phyloP scores from a whole-genome alignment of 2,329 filamentous ascomycete genomes.

The Cladosporium sp. region DNA sequence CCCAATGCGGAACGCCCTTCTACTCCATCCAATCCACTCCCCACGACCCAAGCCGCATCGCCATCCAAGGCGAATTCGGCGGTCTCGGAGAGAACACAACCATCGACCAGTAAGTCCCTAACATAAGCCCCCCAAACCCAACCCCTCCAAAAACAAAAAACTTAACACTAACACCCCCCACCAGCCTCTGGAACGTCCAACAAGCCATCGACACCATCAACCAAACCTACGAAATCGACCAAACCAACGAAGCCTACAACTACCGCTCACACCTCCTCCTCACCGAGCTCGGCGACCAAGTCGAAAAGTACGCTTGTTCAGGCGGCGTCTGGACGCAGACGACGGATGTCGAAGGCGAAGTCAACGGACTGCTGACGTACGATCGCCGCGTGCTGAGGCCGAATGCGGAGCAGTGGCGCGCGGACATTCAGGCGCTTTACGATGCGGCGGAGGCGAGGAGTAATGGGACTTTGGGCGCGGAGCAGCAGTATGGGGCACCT shows the following conservation, averaged over 20 bases:
- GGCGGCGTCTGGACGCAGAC: constrained; percentile 73
- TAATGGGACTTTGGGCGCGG: constrained; percentile 16
- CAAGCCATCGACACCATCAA: constrained; percentile 61
- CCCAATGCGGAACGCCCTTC: constrained; percentile 70
- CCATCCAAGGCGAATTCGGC: constrained; percentile 70
- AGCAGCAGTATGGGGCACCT: neutral
- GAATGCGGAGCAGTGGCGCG: constrained; percentile 55
- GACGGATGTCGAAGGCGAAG: constrained; percentile 72
- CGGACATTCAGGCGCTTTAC: constrained; percentile 61
- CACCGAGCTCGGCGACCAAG: constrained; percentile 49
- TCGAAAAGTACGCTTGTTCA: constrained; percentile 61
- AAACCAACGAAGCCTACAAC: constrained; percentile 62
- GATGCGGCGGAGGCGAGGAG: constrained; percentile 46
- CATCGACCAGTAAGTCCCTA: constrained; percentile 48
- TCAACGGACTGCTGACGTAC: constrained; percentile 66
- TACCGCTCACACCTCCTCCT: constrained; percentile 60
- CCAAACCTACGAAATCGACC: constrained; percentile 67
- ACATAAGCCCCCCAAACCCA: neutral
- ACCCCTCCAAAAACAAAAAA: neutral
- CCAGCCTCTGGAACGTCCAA: constrained; percentile 61
- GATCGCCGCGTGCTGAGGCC: constrained; percentile 17
- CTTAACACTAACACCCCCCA: constrained; percentile 46
- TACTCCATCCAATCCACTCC: constrained; percentile 60
- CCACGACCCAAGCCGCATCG: constrained; percentile 61
- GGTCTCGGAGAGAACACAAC: constrained; percentile 67